Base-by-base conservation (phyloP, 208 protist genomes). In the Trypanosoma cruzi region DNA sequence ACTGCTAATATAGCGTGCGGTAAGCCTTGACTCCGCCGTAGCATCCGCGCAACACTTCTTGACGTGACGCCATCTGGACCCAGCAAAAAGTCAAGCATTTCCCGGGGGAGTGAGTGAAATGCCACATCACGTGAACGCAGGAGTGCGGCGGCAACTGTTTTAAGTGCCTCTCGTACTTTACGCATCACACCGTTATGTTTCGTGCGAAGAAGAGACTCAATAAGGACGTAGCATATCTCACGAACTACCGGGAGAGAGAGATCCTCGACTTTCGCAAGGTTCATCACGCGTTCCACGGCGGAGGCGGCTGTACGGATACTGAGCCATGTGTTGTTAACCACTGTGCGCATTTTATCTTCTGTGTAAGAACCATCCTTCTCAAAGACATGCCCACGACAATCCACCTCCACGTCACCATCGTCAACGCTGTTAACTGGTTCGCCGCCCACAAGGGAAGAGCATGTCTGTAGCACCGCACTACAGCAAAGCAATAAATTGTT, bases 141-240 rank as follows among this genome's bases (percentile, higher is more conserved):
- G 16, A 97, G 73, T 8, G 75, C 76, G 20, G 76, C 69, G 0
- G 68, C 62, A 29, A 92, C 49, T 10, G 67, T 59, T 64, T 85
- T 82, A 29, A 97, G 88, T 4, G 88, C 80, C 37, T 79, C 67
- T 18, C 88, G 89, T 26, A 88, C 82, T 37, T 81, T 84, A 4
- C 88, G 85, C 89, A 97, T 97, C 40, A 97, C 89, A 26, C 92
- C 92, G 54, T 97, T 97, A 79, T 97, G 92, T 68, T 97, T 97
- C 4, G 92, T 97, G 26, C 80, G 72, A 46, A 97, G 78, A 34
- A 97, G 79, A 18, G 83, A 77, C 44, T 94, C 69, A 46, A 93
- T 68, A 5, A 97, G 81, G 37, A 82, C 77, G 58, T 80, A 86
- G 74, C 81, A 80, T 29, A 79, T 49, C 7, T 60, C 31, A 42